Evolutionary conservation across 1,284 basidiomycete species (phyloP), one percentile per base, ranked within the genome.

Genomic region (Ganoderma sp.): DNA sequence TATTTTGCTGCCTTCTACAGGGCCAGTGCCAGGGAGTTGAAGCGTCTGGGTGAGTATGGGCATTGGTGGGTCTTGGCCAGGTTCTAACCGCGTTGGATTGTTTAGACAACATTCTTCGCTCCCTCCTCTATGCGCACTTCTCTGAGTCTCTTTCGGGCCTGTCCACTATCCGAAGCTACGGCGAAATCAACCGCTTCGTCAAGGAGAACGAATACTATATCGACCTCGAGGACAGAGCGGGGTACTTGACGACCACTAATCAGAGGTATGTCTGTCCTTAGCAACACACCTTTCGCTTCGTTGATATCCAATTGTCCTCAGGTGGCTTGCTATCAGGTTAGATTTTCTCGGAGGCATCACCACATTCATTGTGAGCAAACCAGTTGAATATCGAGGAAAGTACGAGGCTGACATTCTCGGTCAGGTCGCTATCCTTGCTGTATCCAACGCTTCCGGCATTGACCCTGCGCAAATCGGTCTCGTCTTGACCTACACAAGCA

Each of bases 281-380:
- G 1, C 37, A 39, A 15, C 10, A 12, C 6, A 2, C 1, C 4
- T 12, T 58, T n/a, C n/a, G 25, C 9, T 25, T 43, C 4, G 42
- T 22, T 15, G n/a, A 60, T 15, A 6, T 10, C 9, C 32, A 5
- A n/a, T 17, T 22, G 52, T 56, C 15, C 39, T 37, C 15, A 54
- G 91, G 71, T 95, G 93, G 92, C 85, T 95, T n/a, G 88, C 91
- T 14, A 84, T 93, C 45, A 85, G 93, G n/a, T 83, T 95, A 1
- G 92, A 94, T 74, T 88, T 90, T 71, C 84, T 92, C 56, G 93
- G 93, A 19, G 87, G 85, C 0, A 76, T 88, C 58, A 79, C 94
- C 71, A 85, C 89, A 1, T 90, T 93, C 76, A 81, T 84, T 39
- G 90, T 92, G 64, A 81, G 87, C 61, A 9, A 4, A 73, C 22